Base-by-base conservation (phyloP, 2,329 filamentous ascomycete genomes). In the Scedosporium aurantiacum region DNA sequence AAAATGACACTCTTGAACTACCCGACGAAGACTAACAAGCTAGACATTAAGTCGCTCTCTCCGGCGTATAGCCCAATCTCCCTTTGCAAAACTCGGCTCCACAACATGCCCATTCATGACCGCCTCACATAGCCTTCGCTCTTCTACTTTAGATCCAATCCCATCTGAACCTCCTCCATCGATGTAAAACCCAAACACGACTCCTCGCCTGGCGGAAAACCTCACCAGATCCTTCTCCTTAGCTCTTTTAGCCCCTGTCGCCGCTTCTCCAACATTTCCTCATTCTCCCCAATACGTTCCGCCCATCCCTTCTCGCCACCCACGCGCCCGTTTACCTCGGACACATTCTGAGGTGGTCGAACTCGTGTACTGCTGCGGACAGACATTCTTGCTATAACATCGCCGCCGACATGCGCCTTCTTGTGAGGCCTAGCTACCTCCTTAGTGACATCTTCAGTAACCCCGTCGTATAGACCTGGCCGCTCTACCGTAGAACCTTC, bases 11-110 rank as follows among this genome's bases (percentile, higher is more conserved):
- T 32, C 28, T 32, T 32, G 28, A 32, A 32, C 28, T 32, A 32
- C 28, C 28, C 7, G 28, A 32, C 28, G 28, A 32, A 32, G 28
- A 32, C 28, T 32, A 32, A 32, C 28, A 47, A 47, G 16, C 47
- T 21, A n/a, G 47, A 12, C 47, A 14, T 52, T 52, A n/a, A 21
- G n/a, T 52, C 45, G 65, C 41, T 83, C 81, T 63, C 82, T 74
- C 82, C 82, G 85, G 63, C 81, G 68, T 10, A 85, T 75, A 0
- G 74, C 75, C 82, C 82, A 86, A 55, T 85, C 78, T 0, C 82
- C 82, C 65, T 85, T 86, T 0, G 82, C 82, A 69, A 80, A 86
- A 62, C 79, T 82, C 3, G 81, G 77, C 67, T 86, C 83, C 0
- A 85, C 81, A 3, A 85, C 79, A 54, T 75, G 76, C 1, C 80